Conservation (phyloP, 2,329 filamentous ascomycete genomes). For the Beauveria sp. region DNA sequence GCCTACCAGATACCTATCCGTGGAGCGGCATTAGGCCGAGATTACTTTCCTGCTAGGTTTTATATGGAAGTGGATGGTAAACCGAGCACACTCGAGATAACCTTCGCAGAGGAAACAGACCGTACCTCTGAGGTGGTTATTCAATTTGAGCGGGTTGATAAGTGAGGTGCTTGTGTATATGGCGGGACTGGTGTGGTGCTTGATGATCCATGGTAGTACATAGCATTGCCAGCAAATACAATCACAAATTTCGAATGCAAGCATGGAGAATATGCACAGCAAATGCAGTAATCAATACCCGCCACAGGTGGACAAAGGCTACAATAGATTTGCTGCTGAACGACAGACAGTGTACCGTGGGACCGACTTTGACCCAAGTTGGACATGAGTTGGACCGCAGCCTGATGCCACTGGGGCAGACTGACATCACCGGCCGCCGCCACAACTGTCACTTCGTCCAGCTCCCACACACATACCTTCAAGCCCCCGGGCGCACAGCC, state of each 20-base stretch:
- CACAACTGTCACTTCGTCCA: neutral
- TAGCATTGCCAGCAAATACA: neutral
- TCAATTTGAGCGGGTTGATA: neutral
- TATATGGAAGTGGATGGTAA: neutral
- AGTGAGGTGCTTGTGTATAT: neutral
- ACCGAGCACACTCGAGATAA: neutral
- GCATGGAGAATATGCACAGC: no score
- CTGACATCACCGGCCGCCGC: neutral
- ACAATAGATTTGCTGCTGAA: no score
- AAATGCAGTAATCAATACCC: no score
- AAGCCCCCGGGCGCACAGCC: neutral
- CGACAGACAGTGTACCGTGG: no score
- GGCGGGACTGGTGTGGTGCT: neutral
- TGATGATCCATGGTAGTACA: neutral
- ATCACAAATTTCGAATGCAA: neutral
- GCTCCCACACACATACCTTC: neutral
- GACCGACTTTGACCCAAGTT: no score
- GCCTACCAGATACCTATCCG: neutral
- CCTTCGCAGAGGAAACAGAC: neutral
- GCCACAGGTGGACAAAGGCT: no score
- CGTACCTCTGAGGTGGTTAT: neutral
- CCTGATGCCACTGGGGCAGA: neutral
- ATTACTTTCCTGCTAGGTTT: neutral
- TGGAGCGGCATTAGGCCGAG: neutral
- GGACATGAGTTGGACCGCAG: neutral